A percentile compares a stretch with the other conserved stretches of the same genome.
phyloP scores from a whole-genome alignment of 805 yeast genomes.

The Wickerhamomyces pijperi region DNA sequence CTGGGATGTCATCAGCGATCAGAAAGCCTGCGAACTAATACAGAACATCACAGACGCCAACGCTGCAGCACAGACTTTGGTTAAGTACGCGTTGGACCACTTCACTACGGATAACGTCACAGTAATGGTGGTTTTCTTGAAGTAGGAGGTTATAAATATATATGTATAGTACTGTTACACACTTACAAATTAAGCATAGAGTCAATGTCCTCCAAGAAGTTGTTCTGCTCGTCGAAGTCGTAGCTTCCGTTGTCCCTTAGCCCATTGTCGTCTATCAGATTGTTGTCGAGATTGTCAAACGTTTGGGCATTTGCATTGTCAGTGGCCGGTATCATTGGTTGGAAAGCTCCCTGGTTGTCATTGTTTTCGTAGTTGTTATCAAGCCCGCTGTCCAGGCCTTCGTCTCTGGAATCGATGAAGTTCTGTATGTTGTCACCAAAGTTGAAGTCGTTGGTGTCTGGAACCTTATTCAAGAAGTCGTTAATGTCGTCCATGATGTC shows the following conservation, averaged over 20 bases:
- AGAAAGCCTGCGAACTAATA: conserved; percentile 68
- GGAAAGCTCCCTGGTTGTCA: conserved; percentile 3
- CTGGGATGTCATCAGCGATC: conserved; percentile 91
- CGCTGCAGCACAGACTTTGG: conserved; percentile 54
- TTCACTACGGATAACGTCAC: conserved; percentile 88
- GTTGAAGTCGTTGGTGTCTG: conserved; percentile 21
- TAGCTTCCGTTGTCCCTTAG: conserved; percentile 1
- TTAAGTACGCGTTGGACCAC: conserved; percentile 63
- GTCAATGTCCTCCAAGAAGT: conserved; percentile 15
- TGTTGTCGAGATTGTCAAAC: conserved; percentile 3
- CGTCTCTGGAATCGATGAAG: not conserved
- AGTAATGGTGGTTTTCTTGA: conserved; percentile 64
- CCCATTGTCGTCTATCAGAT: not conserved
- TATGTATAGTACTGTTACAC: not conserved
- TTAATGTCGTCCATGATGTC: conserved; percentile 18
- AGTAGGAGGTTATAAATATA: conserved; percentile 4
- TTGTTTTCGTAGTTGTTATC: too few species aligned
- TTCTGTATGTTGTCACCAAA: conserved; percentile 15
- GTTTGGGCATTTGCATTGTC: not conserved
- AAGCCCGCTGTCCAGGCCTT: too few species aligned
- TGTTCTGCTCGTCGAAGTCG: conserved; percentile 11
- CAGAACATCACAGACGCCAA: conserved; percentile 44
- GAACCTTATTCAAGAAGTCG: conserved; percentile 17
- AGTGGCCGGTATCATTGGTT: too few species aligned
- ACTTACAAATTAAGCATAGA: conserved; percentile 11